These are phyloP conservation scores for Fusarium sp. DNA, from an alignment of 2,329 filamentous ascomycete genomes.

Conservation along the genomic window DNA sequence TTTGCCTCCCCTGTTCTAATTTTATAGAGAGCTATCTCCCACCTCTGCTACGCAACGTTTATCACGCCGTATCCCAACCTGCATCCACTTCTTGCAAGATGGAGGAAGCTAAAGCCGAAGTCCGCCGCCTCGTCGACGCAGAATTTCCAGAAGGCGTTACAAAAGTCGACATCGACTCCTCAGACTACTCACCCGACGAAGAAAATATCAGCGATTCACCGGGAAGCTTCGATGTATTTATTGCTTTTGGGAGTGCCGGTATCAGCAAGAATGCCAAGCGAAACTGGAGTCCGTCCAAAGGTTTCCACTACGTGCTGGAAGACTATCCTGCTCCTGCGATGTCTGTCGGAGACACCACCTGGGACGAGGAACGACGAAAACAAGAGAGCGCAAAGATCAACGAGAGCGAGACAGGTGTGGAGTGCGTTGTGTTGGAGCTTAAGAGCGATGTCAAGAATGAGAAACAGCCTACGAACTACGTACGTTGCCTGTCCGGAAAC, in stretches of 20 bases:
- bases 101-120: neutral
- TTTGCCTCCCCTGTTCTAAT: too few relatives aligned
- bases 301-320: neutral
- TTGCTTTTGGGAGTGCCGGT: neutral
- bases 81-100: neutral
- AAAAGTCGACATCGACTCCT: neutral
- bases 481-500: neutral
- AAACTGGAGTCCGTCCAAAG: neutral
- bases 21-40: too few relatives aligned
- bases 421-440: neutral
- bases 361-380: neutral
- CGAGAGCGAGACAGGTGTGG: neutral
- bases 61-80: too few relatives aligned
- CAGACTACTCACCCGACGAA: neutral
- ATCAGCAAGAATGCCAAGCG: neutral
- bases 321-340: neutral
- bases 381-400: neutral
- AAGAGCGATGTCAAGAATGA: neutral
- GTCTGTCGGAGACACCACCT: neutral
- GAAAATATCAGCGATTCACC: neutral
- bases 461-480: neutral
- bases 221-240: neutral
- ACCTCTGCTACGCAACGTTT: too few relatives aligned
- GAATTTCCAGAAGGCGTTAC: neutral
- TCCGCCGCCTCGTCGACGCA: neutral